Evolutionary conservation across 345 rosid species (phyloP).

Genomic region (Eutrema yunnanense): DNA sequence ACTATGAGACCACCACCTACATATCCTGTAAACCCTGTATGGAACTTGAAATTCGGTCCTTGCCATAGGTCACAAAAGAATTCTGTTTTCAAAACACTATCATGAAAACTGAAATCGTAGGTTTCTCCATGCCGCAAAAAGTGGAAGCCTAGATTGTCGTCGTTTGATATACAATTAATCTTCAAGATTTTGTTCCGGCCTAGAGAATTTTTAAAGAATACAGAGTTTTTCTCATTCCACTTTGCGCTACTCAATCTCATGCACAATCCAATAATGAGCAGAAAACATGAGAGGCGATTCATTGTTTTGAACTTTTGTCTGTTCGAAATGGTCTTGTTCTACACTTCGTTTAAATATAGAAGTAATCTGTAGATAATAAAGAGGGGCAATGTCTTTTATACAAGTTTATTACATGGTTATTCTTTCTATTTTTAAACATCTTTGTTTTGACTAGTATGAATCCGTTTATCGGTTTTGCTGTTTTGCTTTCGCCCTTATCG

Average conservation of each 20-base stretch:
- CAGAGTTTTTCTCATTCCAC: no score
- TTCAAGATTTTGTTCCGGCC: no score
- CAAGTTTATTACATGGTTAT: background rate
- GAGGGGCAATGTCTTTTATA: background rate
- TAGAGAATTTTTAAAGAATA: no score
- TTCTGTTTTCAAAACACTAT: no score
- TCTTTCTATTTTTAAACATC: background rate
- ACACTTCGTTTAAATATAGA: background rate
- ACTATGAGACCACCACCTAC: no score
- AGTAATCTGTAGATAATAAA: background rate
- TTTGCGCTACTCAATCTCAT: background rate
- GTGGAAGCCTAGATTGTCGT: no score
- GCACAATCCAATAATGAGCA: background rate
- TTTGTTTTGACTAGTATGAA: background rate
- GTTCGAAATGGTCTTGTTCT: background rate
- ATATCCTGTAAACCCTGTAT: no score
- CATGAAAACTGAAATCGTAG: no score
- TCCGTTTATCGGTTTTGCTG: background rate
- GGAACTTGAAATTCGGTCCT: no score
- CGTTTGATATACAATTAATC: no score
- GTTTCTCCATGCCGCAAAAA: no score
- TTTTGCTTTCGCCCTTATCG: background rate
- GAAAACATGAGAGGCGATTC: background rate
- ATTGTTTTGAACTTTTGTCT: background rate
- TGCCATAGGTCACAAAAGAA: no score